phyloP scores from a whole-genome alignment of 495 filamentous ascomycete species.

The Aspergillus incahuasiensis region DNA sequence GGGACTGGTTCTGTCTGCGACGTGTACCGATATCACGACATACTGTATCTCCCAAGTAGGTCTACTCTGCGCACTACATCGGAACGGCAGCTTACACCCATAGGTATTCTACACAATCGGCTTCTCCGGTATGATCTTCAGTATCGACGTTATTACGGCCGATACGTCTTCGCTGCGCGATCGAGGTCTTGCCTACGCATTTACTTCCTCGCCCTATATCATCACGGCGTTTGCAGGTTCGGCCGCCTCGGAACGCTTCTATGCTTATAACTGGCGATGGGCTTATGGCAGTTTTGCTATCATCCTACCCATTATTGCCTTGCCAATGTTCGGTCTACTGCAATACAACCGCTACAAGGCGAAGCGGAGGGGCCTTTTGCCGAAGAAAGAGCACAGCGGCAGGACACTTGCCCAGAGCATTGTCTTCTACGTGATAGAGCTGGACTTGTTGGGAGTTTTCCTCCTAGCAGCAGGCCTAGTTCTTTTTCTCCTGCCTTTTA shows the following conservation, averaged over 20 bases:
- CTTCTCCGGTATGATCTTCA: constrained; percentile 52
- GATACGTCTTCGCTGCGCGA: constrained; percentile 58
- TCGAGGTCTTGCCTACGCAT: constrained; percentile 55
- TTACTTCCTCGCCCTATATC: constrained; percentile 48
- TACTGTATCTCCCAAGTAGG: constrained; percentile 49
- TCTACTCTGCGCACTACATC: not conserved
- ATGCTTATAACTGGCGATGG: constrained; percentile 57
- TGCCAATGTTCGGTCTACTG: constrained; percentile 47
- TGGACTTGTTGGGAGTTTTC: constrained; percentile 54
- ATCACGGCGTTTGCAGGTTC: constrained; percentile 39
- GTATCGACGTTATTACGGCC: constrained; percentile 54
- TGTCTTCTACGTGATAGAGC: constrained; percentile 52
- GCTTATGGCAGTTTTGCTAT: constrained; percentile 57
- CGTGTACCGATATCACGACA: constrained; percentile 41
- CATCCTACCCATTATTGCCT: constrained; percentile 49
- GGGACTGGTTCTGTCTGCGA: constrained; percentile 48
- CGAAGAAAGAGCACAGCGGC: constrained; percentile 29
- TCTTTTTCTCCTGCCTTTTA: constrained; percentile 60
- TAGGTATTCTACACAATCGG: constrained; percentile 48
- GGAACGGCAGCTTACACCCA: not conserved
- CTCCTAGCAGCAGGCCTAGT: constrained; percentile 54
- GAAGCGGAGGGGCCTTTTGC: constrained; percentile 34
- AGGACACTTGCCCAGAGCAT: constrained; percentile 39
- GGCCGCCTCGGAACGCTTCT: constrained; percentile 33
- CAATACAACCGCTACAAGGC: constrained; percentile 53